Conservation (phyloP, 345 rosid genomes). For the Populus euphratica region DNA sequence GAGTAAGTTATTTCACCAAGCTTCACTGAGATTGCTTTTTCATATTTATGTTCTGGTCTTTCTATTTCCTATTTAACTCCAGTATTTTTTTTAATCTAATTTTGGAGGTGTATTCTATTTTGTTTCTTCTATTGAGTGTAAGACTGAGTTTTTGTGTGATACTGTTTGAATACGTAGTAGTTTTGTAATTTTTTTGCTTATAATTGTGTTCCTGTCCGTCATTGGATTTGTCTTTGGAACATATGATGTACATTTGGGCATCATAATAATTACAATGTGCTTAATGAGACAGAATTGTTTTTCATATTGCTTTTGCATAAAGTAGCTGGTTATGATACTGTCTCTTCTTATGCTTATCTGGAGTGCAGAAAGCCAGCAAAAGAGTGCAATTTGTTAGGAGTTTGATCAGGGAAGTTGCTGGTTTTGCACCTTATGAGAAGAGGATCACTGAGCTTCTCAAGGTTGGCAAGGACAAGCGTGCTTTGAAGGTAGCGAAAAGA, state of each 20-base stretch:
- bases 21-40: neutral
- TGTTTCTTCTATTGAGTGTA: neutral
- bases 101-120: neutral
- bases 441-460: slow-evolving; percentile 81
- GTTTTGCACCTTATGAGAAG: slow-evolving; percentile 87
- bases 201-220: neutral
- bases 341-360: neutral
- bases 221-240: neutral
- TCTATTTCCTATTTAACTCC: neutral
- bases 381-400: slow-evolving; percentile 66
- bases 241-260: neutral
- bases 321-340: neutral
- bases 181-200: neutral
- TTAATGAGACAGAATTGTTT: neutral
- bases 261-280: neutral
- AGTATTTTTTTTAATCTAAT: neutral
- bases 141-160: neutral
- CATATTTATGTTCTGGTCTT: neutral
- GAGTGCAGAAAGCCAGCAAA: slow-evolving; percentile 65
- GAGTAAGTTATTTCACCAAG: slow-evolving; percentile 34
- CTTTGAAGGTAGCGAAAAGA: slow-evolving; percentile 76
- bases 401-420: slow-evolving; percentile 81
- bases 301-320: neutral
- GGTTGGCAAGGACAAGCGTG: slow-evolving; percentile 87
- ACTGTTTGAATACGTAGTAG: neutral